Base-by-base conservation (phyloP, 2,329 filamentous ascomycete species). In the Xylariaceae sp. region DNA sequence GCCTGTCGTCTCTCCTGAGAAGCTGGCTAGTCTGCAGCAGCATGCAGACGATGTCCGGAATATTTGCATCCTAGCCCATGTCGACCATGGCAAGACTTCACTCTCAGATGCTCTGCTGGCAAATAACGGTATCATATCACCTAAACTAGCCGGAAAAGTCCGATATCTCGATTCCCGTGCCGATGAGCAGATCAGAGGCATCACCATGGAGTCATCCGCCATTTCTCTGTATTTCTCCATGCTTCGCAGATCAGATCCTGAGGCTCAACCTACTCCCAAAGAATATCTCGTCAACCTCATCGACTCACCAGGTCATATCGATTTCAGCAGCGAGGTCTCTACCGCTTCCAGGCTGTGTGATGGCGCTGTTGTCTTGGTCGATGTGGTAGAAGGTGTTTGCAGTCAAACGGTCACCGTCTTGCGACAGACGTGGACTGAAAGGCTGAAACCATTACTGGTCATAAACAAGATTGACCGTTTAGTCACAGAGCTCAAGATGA, bases 201-300 rank as follows among this genome's bases (percentile, higher is more conserved):
- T 99, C 65, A 99, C 94, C n/a, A 99, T 99, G 94, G 94, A 99
- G 69, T 97, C 94, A 0, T 97, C 92, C 6, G 94, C 94, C 54
- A 99, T 99, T 57, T 97, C 94, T 0, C 77, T 99, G 32, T 95
- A 88, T 71, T 99, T 99, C 68, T 95, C 91, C 33, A 89, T 97
- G 80, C 75, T 95, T 47, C 81, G 91, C 58, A 82, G 89, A 58
- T 75, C 82, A 35, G 75, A 81, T 1, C 85, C 86, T 2, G 85
- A 90, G 14, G 82, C 82, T 6, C 65, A 76, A 12, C 86, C 89
- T 0, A 80, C 85, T 61, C 78, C 87, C 17, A 90, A 90, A 65
- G 92, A 99, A 69, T 96, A 96, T 65, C 77, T 99, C 54, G 89
- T 99, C 72, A 99, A 99, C 68, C 73, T 99, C 50, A 99, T 99